Conservation (phyloP, 495 filamentous ascomycete species). For the Chaetomidium leptoderma region DNA sequence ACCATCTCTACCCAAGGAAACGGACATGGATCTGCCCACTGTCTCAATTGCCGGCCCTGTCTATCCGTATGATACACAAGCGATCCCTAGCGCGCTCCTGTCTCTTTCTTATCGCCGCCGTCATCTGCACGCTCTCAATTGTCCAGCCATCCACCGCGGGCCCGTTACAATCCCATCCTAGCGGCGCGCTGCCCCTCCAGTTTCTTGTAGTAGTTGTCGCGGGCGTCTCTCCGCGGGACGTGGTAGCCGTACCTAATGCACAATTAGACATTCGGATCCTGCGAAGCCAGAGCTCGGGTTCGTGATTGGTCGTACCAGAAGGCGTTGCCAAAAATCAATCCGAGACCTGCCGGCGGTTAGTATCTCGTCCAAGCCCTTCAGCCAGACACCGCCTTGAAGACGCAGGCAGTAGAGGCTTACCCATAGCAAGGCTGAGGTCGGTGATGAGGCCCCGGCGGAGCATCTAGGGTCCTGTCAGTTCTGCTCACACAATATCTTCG, state of each 20-base stretch:
- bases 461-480: slow-evolving; percentile 40
- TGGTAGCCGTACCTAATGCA: slow-evolving; percentile 49
- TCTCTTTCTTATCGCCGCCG: neutral
- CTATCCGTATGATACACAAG: slow-evolving; percentile 21
- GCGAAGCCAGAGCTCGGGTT: neutral
- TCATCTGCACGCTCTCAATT: neutral
- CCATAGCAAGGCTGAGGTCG: slow-evolving; percentile 43
- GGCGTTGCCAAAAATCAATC: slow-evolving; percentile 40
- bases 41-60: slow-evolving; percentile 18
- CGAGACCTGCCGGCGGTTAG: slow-evolving; percentile 35
- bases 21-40: slow-evolving; percentile 14
- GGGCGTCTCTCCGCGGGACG: slow-evolving; percentile 47
- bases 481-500: neutral
- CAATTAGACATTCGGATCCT: slow-evolving; percentile 18
- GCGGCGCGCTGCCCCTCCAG: slow-evolving; percentile 46
- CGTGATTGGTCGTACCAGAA: slow-evolving; percentile 42
- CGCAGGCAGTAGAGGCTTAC: slow-evolving; percentile 31
- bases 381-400: too few species aligned
- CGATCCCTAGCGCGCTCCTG: neutral
- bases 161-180: slow-evolving; percentile 22
- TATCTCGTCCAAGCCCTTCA: neutral
- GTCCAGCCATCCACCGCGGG: neutral
- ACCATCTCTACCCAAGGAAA: neutral
- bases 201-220: slow-evolving; percentile 46
- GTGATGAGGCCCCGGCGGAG: slow-evolving; percentile 47